Evolutionary conservation across 306 rosid species (phyloP).

Genomic region (Prunus mira): DNA sequence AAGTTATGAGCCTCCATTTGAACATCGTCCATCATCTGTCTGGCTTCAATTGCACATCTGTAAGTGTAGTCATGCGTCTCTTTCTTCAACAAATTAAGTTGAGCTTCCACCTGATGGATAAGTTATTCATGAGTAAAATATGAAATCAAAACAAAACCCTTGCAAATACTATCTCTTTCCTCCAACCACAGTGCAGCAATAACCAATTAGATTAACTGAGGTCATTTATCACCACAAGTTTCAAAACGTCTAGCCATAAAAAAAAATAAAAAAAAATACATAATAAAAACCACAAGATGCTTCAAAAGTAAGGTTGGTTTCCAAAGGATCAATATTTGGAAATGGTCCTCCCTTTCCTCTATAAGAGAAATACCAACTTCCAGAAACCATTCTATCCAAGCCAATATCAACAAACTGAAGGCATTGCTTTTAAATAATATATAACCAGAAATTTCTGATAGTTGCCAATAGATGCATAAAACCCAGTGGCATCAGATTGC

Average conservation of each 20-base stretch:
- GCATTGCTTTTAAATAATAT: neutral
- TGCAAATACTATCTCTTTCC: neutral
- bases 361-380: neutral
- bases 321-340: neutral
- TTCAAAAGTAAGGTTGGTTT: neutral
- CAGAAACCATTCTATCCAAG: neutral
- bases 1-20: slow-evolving; percentile 48
- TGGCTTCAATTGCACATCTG: slow-evolving; percentile 52
- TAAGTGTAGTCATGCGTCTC: slow-evolving; percentile 51
- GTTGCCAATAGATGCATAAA: neutral
- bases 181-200: neutral
- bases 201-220: neutral
- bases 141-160: neutral
- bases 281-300: neutral
- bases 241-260: neutral
- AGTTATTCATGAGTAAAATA: neutral
- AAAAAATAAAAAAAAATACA: no score
- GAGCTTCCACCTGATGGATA: slow-evolving; percentile 58
- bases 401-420: neutral
- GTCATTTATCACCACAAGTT: neutral
- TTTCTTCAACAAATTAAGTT: slow-evolving; percentile 43
- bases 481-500: neutral
- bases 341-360: neutral
- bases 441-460: neutral
- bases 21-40: slow-evolving; percentile 55